Conservation (phyloP, 1,284 basidiomycete species). For the Ustilago nuda region DNA sequence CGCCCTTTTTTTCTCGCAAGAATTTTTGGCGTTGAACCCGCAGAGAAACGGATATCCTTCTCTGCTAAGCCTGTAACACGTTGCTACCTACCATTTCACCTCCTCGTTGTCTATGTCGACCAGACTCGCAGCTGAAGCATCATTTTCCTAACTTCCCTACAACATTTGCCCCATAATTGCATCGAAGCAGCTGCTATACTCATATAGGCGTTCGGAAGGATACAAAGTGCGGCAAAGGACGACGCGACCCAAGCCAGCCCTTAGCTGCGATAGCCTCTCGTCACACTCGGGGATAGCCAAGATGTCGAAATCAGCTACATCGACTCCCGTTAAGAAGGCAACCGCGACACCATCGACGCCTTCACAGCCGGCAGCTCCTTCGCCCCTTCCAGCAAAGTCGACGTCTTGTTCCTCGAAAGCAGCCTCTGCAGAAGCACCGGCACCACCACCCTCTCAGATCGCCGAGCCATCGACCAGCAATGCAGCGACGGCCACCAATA, state of each 20-base stretch:
- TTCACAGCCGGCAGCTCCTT: conserved; percentile 10
- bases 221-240: background rate
- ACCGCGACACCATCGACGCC: conserved; percentile 15
- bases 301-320: conserved; percentile 32
- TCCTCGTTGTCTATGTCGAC: background rate
- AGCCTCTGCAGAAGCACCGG: conserved; percentile 10
- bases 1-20: conserved; percentile 1
- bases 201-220: background rate
- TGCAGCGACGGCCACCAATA: conserved; percentile 4
- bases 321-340: conserved; percentile 31
- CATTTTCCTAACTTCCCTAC: background rate
- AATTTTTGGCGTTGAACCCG: conserved; percentile 10
- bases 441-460: background rate
- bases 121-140: background rate
- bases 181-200: background rate
- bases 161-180: background rate
- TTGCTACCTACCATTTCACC: background rate
- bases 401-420: conserved; percentile 10
- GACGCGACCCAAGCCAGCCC: background rate
- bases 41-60: background rate
- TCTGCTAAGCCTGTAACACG: background rate
- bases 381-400: conserved; percentile 8
- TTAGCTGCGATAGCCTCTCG: background rate
- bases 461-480: conserved; percentile 25
- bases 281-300: background rate